Evolutionary conservation across 352 stramenopile species (phyloP).

Genomic region (Lagenidium giganteum): DNA sequence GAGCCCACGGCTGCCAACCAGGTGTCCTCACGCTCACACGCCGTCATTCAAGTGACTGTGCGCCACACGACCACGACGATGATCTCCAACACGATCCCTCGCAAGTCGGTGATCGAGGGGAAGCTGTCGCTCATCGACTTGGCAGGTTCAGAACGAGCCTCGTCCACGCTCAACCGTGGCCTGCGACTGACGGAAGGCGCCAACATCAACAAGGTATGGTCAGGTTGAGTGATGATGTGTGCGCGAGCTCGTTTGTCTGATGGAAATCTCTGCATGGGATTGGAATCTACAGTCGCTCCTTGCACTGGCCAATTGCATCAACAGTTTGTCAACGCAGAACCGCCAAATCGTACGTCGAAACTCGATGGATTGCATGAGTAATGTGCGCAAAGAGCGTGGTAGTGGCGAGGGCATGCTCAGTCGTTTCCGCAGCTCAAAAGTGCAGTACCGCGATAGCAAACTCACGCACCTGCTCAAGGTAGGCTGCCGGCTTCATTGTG

Average conservation of each 20-base stretch:
- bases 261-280: no score
- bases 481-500: neutral
- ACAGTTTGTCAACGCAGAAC: slow-evolving; percentile 44
- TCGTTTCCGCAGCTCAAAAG: slow-evolving; percentile 28
- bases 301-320: slow-evolving; percentile 82
- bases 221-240: neutral
- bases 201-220: slow-evolving; percentile 34
- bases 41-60: slow-evolving; percentile 59
- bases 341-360: slow-evolving; percentile 13
- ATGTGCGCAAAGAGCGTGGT: slow-evolving; percentile 2
- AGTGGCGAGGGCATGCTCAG: no score
- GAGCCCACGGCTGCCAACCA: slow-evolving; percentile 63
- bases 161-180: slow-evolving; percentile 53
- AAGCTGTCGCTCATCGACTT: slow-evolving; percentile 76
- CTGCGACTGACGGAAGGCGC: slow-evolving; percentile 30
- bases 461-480: slow-evolving; percentile 69
- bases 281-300: slow-evolving; percentile 30
- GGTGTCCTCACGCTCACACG: slow-evolving; percentile 65
- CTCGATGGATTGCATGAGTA: slow-evolving; percentile 12
- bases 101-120: slow-evolving; percentile 37
- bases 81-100: slow-evolving; percentile 15
- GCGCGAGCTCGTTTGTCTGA: no score
- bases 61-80: slow-evolving; percentile 34
- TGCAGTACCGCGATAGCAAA: slow-evolving; percentile 78
- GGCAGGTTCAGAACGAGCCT: slow-evolving; percentile 60